Evolutionary conservation across 208 protist species (phyloP).

Genomic region (Wallacemonas sp.): DNA sequence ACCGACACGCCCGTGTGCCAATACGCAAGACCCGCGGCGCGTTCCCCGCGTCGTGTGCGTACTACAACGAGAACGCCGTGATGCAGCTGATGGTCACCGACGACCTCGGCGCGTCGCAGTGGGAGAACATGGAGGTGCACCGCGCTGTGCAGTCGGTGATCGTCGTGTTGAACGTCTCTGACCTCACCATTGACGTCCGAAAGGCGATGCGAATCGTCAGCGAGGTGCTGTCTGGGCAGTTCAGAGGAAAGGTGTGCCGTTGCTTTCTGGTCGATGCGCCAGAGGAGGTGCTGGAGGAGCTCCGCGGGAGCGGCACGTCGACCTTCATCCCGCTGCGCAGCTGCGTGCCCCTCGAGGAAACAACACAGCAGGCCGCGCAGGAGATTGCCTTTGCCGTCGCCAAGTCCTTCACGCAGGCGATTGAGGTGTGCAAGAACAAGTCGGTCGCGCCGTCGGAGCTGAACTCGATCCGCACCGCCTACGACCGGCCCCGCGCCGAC

Average conservation of each 20-base stretch:
- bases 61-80: slow-evolving; percentile 33
- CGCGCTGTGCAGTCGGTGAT: slow-evolving; percentile 54
- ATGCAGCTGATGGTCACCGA: slow-evolving; percentile 47
- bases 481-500: slow-evolving; percentile 21
- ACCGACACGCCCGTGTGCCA: slow-evolving; percentile 26
- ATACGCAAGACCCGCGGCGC: slow-evolving; percentile 31
- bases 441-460: slow-evolving; percentile 33
- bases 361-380: slow-evolving; percentile 29
- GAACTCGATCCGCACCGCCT: slow-evolving; percentile 20
- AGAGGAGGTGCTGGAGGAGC: slow-evolving; percentile 4
- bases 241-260: slow-evolving; percentile 66
- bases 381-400: slow-evolving; percentile 44
- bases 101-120: slow-evolving; percentile 63
- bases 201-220: slow-evolving; percentile 50
- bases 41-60: slow-evolving; percentile 35
- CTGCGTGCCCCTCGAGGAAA: slow-evolving; percentile 33
- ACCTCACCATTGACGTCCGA: slow-evolving; percentile 24
- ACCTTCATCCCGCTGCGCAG: slow-evolving; percentile 31
- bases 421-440: slow-evolving; percentile 29
- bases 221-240: slow-evolving; percentile 62
- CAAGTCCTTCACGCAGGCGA: slow-evolving; percentile 21
- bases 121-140: slow-evolving; percentile 79
- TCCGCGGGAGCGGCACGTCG: not conserved
- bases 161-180: slow-evolving; percentile 57
- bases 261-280: slow-evolving; percentile 56